These are phyloP conservation scores for Septoria petroselini DNA, from an alignment of 2,329 filamentous ascomycete species.

Conservation along the genomic window DNA sequence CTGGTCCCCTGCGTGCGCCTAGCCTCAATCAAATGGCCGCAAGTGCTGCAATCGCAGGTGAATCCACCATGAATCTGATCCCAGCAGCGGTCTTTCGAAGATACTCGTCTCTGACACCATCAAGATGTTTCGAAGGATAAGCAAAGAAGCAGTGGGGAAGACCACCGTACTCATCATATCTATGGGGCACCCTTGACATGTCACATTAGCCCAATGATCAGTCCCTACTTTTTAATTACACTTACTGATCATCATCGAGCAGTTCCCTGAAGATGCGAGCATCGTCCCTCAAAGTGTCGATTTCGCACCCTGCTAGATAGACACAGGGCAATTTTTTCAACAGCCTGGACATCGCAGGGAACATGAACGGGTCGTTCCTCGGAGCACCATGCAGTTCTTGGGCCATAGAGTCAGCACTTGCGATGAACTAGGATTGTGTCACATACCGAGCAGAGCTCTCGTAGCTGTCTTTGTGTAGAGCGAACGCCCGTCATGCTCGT, in stretches of 20 bases:
- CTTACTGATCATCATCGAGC: conserved; percentile 18
- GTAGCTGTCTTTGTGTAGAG: conserved; percentile 19
- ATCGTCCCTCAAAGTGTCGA: conserved; percentile 22
- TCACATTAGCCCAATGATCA: background rate
- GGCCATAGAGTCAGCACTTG: background rate
- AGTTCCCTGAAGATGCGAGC: conserved; percentile 17
- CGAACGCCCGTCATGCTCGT: conserved; percentile 17
- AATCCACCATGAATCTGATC: conserved; percentile 18
- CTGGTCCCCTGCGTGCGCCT: no score
- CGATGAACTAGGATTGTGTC: background rate
- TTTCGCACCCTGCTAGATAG: conserved; percentile 18
- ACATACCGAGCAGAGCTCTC: conserved; percentile 18
- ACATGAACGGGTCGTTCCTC: conserved; percentile 19
- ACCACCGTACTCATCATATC: conserved; percentile 18
- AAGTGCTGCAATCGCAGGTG: background rate
- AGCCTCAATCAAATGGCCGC: no score
- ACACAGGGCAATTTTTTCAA: conserved; percentile 20
- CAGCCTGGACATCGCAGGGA: conserved; percentile 34
- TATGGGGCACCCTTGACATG: conserved; percentile 14
- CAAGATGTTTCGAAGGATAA: conserved; percentile 14
- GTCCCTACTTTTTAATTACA: background rate
- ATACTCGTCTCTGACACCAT: conserved; percentile 15
- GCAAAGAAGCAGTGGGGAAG: conserved; percentile 24
- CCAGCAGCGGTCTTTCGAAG: conserved; percentile 19
- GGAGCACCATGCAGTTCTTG: conserved; percentile 15